Evolutionary conservation across 1,284 basidiomycete species (phyloP).

Genomic region (Pyrrhoderma lamaoense): DNA sequence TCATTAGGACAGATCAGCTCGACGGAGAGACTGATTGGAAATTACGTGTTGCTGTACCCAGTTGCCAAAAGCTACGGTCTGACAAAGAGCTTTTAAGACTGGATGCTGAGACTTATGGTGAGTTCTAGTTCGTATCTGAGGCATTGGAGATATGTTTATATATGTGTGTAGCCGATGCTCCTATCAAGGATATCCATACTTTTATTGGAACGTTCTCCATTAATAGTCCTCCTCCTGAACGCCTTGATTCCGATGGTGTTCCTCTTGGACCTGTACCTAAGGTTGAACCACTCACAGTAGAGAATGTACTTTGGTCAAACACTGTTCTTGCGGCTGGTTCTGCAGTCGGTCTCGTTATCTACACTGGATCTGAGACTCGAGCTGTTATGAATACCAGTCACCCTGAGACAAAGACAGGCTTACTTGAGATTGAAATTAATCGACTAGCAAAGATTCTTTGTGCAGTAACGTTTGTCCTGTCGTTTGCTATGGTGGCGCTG

Average conservation of each 20-base stretch:
- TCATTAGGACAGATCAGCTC: constrained; percentile 95
- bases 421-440: constrained; percentile 94
- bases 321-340: constrained; percentile 95
- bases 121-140: constrained; percentile 18
- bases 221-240: constrained; percentile 43
- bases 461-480: constrained; percentile 87
- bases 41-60: constrained; percentile 80
- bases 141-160: background rate
- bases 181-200: constrained; percentile 94
- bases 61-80: constrained; percentile 70
- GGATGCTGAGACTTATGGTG: constrained; percentile 82
- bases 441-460: constrained; percentile 96
- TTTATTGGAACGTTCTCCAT: constrained; percentile 92
- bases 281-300: constrained; percentile 79
- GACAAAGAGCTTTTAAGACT: constrained; percentile 63
- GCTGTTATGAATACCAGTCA: constrained; percentile 99
- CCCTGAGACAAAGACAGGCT: constrained; percentile 90
- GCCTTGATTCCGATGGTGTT: constrained; percentile 45
- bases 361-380: constrained; percentile 91
- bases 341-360: constrained; percentile 88
- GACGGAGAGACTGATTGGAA: constrained; percentile 99
- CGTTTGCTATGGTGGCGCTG: constrained; percentile 85
- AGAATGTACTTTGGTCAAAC: constrained; percentile 96
- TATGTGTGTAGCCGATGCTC: constrained; percentile 67
- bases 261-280: constrained; percentile 51